A percentile compares a stretch with the other conserved stretches of the same genome.
Conservation (phyloP, 225 moss, liverwort and hornwort genomes). For the Physcomitrium patens region DNA sequence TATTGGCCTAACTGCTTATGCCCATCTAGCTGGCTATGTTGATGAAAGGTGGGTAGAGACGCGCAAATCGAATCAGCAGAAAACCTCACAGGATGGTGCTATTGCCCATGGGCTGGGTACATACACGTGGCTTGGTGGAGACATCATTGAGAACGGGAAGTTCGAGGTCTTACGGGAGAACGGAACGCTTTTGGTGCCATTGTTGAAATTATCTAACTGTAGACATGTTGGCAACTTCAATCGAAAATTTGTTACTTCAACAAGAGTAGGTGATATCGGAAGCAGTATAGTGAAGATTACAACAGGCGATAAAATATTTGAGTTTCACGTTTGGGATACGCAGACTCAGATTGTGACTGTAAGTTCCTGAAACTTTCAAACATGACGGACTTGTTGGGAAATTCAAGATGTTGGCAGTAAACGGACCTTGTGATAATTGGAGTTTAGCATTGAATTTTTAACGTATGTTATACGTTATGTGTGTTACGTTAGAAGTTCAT, state of each 20-base stretch:
- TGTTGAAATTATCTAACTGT: conserved; percentile 14
- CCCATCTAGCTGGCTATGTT: conserved; percentile 79
- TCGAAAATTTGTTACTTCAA: conserved; percentile 36
- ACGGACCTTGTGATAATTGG: not conserved
- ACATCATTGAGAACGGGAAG: conserved; percentile 26
- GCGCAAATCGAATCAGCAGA: conserved; percentile 7
- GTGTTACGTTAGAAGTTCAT: no score
- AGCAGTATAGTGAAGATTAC: conserved; percentile 36
- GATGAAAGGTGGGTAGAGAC: conserved; percentile 41
- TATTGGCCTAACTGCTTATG: conserved; percentile 69
- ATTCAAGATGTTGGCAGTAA: not conserved
- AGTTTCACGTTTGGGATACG: conserved; percentile 59
- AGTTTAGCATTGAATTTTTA: no score
- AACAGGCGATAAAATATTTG: conserved; percentile 36
- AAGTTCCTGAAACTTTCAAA: conserved; percentile 32
- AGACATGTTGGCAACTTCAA: conserved; percentile 30
- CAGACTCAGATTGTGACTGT: conserved; percentile 26
- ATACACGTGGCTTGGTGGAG: conserved; percentile 74
- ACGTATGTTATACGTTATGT: no score
- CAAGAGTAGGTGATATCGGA: conserved; percentile 31
- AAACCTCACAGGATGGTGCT: conserved; percentile 9
- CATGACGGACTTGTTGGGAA: not conserved
- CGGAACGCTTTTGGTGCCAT: conserved; percentile 34
- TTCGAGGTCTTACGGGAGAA: conserved; percentile 41
- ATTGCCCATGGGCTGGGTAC: conserved; percentile 93